A percentile compares a stretch with the other conserved stretches of the same genome.
These are phyloP conservation scores for Hypoxylon sp. DNA, from an alignment of 2,329 filamentous ascomycete genomes.

Conservation along the genomic window DNA sequence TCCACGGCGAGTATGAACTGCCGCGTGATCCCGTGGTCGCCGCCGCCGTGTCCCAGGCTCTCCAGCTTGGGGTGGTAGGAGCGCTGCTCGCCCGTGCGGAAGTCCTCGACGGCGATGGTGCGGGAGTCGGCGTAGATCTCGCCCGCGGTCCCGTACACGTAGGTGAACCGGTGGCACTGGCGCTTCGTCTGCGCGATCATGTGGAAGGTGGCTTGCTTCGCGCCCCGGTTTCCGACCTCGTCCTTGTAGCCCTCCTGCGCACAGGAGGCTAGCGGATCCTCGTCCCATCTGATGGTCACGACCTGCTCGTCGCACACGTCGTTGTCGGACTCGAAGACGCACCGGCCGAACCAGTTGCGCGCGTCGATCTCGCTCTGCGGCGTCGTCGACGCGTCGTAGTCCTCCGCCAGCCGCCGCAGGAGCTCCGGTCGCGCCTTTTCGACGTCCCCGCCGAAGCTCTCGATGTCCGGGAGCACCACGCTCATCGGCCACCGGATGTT, in stretches of 20 bases:
- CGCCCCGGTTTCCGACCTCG: conserved; percentile 57
- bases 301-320: conserved; percentile 93
- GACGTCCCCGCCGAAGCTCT: conserved; percentile 68
- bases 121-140: conserved; percentile 87
- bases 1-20: conserved; percentile 87
- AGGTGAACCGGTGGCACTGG: conserved; percentile 84
- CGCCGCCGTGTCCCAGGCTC: conserved; percentile 73
- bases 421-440: conserved; percentile 52
- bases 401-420: conserved; percentile 51
- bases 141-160: conserved; percentile 85
- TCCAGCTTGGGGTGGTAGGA: conserved; percentile 69
- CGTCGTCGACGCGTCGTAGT: conserved; percentile 62
- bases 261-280: conserved; percentile 59
- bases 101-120: conserved; percentile 79
- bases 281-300: conserved; percentile 88
- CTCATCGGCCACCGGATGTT: conserved; percentile 83
- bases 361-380: conserved; percentile 57
- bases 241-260: conserved; percentile 21
- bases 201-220: conserved; percentile 90
- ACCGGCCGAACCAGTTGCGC: conserved; percentile 87
- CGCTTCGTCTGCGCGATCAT: conserved; percentile 92
- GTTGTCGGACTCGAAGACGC: conserved; percentile 93
- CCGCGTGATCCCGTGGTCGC: conserved; percentile 79
- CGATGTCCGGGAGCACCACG: conserved; percentile 91
- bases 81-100: conserved; percentile 64